Percentiles rank a stretch among this genome's conserved stretches.
Conservation (phyloP, 1,284 basidiomycete genomes). For the Sphaerobolus stellatus region DNA sequence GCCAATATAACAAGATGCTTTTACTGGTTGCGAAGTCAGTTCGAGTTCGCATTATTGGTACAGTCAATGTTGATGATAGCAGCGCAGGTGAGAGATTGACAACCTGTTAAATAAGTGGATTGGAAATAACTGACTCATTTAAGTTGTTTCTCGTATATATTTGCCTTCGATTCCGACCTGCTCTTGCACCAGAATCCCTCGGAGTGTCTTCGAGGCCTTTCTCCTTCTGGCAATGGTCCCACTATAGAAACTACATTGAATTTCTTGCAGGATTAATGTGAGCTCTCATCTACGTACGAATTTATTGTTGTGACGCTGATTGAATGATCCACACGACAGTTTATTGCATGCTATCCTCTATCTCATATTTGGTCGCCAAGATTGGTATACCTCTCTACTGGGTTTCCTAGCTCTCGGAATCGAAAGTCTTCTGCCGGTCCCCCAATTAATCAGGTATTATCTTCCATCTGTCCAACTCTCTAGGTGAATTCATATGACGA, state of each 20-base stretch:
- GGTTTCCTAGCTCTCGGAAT: constrained; percentile 79
- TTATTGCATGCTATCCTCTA: constrained; percentile 69
- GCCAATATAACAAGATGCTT: constrained; percentile 85
- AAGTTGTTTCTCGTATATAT: constrained; percentile 59
- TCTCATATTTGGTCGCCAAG: constrained; percentile 69
- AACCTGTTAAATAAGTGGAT: constrained; percentile 9
- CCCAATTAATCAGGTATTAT: constrained; percentile 69
- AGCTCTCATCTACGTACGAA: constrained; percentile 19
- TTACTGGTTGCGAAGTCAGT: constrained; percentile 82
- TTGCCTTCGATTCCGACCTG: constrained; percentile 68
- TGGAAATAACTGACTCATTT: constrained; percentile 9
- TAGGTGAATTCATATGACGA: constrained; percentile 11
- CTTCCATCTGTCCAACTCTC: constrained; percentile 19
- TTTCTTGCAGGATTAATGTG: constrained; percentile 80
- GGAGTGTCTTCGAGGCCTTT: constrained; percentile 65
- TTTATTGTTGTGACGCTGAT: constrained; percentile 14
- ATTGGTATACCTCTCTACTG: constrained; percentile 62
- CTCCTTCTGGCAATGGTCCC: constrained; percentile 84
- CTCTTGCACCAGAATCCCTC: constrained; percentile 55
- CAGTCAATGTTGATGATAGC: constrained; percentile 82
- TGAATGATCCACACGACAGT: constrained; percentile 40
- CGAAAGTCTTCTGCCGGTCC: constrained; percentile 80
- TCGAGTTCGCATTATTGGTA: constrained; percentile 72
- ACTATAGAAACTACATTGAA: constrained; percentile 76
- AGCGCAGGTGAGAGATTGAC: constrained; percentile 56